These are phyloP conservation scores for Aquanectria penicillioides DNA, from an alignment of 2,329 filamentous ascomycete genomes.

Conservation along the genomic window DNA sequence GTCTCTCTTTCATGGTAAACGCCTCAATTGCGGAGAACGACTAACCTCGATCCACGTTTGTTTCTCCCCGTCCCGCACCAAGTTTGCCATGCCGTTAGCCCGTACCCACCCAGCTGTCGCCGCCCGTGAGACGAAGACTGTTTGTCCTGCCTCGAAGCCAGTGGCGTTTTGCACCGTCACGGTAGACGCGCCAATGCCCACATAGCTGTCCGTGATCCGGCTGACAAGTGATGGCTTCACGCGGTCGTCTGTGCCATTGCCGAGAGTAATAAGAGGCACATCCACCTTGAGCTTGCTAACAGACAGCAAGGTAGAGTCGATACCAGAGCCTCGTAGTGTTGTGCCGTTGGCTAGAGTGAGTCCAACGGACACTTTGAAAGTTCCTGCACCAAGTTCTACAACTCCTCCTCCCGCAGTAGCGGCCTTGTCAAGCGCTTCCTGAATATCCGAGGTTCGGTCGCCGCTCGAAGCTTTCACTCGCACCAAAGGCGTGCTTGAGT, in stretches of 20 bases:
- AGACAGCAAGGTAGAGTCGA: conserved; percentile 8
- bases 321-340: conserved; percentile 10
- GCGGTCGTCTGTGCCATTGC: background rate
- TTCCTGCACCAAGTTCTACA: conserved; percentile 23
- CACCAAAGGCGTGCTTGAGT: background rate
- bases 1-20: accelerated
- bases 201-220: conserved; percentile 30
- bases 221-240: background rate
- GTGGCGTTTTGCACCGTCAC: conserved; percentile 4
- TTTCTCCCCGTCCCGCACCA: conserved; percentile 14
- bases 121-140: conserved; percentile 25
- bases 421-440: conserved; percentile 28
- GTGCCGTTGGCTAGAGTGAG: conserved; percentile 15
- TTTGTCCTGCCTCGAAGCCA: conserved; percentile 17
- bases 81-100: conserved; percentile 27
- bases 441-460: conserved; percentile 24
- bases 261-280: conserved; percentile 28
- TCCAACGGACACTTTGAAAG: conserved; percentile 23
- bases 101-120: conserved; percentile 28
- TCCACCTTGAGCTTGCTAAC: background rate
- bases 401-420: conserved; percentile 21
- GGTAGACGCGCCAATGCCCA: conserved; percentile 23
- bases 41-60: conserved; percentile 36
- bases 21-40: accelerated
- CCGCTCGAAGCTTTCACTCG: background rate